Conservation (phyloP, 352 stramenopile genomes). For the Phytophthora parvispora region DNA sequence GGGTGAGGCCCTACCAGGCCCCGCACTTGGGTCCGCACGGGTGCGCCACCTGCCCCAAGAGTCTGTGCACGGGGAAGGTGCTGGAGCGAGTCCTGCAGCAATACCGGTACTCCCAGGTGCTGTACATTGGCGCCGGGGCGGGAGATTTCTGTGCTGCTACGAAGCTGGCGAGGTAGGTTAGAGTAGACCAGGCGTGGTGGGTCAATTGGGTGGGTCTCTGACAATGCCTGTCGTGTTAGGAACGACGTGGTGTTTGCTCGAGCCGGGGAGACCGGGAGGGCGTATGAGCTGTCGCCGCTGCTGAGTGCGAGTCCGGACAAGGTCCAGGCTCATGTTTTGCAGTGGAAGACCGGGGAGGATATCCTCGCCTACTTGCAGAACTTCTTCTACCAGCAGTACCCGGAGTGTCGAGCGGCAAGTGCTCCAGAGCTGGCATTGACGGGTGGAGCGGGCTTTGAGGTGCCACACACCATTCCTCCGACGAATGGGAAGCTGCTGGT, state of each 20-base stretch:
- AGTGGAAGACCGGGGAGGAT: slow-evolving; percentile 26
- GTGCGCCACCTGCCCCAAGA: slow-evolving; percentile 52
- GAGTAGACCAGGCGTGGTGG: no score
- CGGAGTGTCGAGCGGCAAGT: slow-evolving; percentile 4
- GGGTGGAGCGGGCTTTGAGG: slow-evolving; percentile 8
- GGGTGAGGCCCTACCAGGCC: slow-evolving; percentile 48
- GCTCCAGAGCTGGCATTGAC: not conserved
- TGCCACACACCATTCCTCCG: slow-evolving; percentile 7
- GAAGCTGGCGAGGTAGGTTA: slow-evolving; percentile 43
- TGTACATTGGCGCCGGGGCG: slow-evolving; percentile 68
- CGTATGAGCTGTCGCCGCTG: slow-evolving; percentile 12
- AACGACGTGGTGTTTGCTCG: slow-evolving; percentile 36
- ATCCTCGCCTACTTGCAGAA: slow-evolving; percentile 25
- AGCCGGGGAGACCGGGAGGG: not conserved
- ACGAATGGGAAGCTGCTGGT: slow-evolving; percentile 36
- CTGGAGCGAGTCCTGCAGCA: slow-evolving; percentile 44
- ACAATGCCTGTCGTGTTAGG: no score
- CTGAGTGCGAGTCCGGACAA: slow-evolving; percentile 7
- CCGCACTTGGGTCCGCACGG: slow-evolving; percentile 42
- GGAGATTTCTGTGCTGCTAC: slow-evolving; percentile 62
- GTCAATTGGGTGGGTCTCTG: no score
- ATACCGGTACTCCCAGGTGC: slow-evolving; percentile 41
- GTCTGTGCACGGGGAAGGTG: slow-evolving; percentile 77
- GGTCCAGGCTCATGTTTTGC: slow-evolving; percentile 16
- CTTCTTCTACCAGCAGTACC: slow-evolving; percentile 32